Evolutionary conservation across 1,284 basidiomycete genomes (phyloP), one percentile per base, ranked within the genome.

Genomic region (Wolfiporia cocos): DNA sequence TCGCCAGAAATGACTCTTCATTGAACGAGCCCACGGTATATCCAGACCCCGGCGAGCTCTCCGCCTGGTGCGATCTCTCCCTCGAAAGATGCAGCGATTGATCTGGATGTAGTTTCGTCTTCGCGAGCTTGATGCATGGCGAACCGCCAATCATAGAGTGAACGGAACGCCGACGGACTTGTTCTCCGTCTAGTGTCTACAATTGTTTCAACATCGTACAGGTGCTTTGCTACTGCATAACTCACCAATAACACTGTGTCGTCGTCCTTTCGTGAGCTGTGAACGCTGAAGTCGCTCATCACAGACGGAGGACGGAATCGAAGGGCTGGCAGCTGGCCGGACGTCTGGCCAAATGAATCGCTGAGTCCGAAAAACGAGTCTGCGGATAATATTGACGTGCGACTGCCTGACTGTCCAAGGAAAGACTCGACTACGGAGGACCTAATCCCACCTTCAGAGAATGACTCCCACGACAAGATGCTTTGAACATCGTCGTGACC

Each of bases 161-260:
- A 15, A 85, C 65, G 0, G 86, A 86, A 5, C 70, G 66, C 26
- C 85, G 75, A 26, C 81, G 78, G 46, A 86, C 76, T 43, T 78
- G 80, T 3, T 79, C 83, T 42, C 82, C 84, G 36, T 81, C 85
- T 26, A 88, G 64, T 84, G 88, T 87, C 82, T 86, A 36, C 5
- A 10, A 15, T 7, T 5, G 24, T 2, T 12, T 37, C 12, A 40
- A 21, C 29, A 24, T 43, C 4, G 41, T 38, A 32, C 20, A 43
- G 39, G 23, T 18, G 21, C 26, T 21, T 33, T 15, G 6, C 6
- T 34, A 31, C 17, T 14, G 15, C 26, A 26, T 20, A 17, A 65
- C 81, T 55, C 60, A 86, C 85, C 36, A 74, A 77, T 41, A 88
- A 80, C 84, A 88, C 85, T 0, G 85, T 88, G 48, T 88, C 85